Base-by-base conservation (phyloP, 2,329 filamentous ascomycete species). In the Fusarium stilboides region DNA sequence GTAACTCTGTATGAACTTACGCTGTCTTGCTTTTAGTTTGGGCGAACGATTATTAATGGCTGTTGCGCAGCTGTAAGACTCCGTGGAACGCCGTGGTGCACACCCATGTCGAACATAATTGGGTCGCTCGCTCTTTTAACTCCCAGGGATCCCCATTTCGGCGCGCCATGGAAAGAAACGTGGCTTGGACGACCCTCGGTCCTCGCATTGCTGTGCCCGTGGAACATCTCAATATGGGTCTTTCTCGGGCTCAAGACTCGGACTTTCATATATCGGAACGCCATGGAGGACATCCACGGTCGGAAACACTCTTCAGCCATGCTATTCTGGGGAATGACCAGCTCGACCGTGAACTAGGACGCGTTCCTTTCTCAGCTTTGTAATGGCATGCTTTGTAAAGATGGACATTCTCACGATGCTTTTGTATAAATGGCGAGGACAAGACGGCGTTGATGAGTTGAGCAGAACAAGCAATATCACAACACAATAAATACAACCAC, bases 1-100 rank as follows among this genome's bases (percentile, higher is more conserved):
- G 26, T 28, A 28, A 9, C 26, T 28, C 26, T 9, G 26, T 28
- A 28, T 10, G 8, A 9, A 28, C 26, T 28, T 9, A 28, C 8
- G 26, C 26, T 28, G 3, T 28, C 26, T 28, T 28, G 26, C 26
- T 28, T 6, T 28, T 10, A 9, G 26, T 28, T 31, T 5, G 28
- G 28, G 9, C 9, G 19, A 40, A 40, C 24, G 28, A 55, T 70
- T 65, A 70, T 45, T 65, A 70, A 66, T 70, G 20, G 34, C 19
- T 22, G 33, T 34, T 17, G 20, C n/a, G 8, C 34, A 34, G 13
- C 13, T 5, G 5, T 44, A 14, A 19, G 28, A 13, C 19, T 43
- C 67, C 68, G 67, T 62, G 60, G 57, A 53, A 31, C 28, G 59
- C 69, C 68, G 59, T 60, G 63, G 65, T 47, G 9, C 12, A 51